Evolutionary conservation across 129 eudicot genomes (phyloP), one percentile per base, ranked within the genome.

Genomic region (Calendula officinalis): DNA sequence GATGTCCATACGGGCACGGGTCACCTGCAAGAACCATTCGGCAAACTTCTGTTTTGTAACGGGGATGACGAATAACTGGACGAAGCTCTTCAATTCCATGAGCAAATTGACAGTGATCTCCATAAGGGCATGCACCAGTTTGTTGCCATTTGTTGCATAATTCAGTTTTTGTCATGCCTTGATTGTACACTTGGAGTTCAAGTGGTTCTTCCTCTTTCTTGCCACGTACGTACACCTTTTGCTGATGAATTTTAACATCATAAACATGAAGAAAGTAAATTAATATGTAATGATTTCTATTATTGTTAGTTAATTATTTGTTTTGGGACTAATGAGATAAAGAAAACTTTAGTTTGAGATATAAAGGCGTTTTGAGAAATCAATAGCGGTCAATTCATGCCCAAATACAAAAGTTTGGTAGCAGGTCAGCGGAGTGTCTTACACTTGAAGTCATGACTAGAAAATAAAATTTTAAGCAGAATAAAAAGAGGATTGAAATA

Each of bases 101-200:
- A 35, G 98, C 98, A 69, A 91, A 91, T 54, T 87, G 96, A 61
- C 98, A 91, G 79, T 78, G 81, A 32, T 80, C 87, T 52, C 94
- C 98, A 49, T 91, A 91, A 3, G 94, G 98, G 78, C 98, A 91
- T 9, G 79, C 72, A 12, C 98, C 98, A 7, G 86, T 87, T 62
- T 91, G 84, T 43, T 91, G 90, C 98, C 98, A 91, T 81, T 91
- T 91, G 94, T 91, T 87, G 92, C 98, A 91, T 5, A 91, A 83
- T 70, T 91, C 98, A 34, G 98, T 91, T 84, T 91, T 87, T 52
- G 80, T 50, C 94, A 91, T 78, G 12, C 98, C 96, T 54, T 91
- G 96, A 60, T 91, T 81, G 84, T 75, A 87, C 22, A 87, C 96
- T 17, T 84, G 81, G 12, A 91, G 63, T 64, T 87, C 96, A 54